Base-by-base conservation (phyloP, 1,139 yeast species). In the Scheffersomyces parashehatae region DNA sequence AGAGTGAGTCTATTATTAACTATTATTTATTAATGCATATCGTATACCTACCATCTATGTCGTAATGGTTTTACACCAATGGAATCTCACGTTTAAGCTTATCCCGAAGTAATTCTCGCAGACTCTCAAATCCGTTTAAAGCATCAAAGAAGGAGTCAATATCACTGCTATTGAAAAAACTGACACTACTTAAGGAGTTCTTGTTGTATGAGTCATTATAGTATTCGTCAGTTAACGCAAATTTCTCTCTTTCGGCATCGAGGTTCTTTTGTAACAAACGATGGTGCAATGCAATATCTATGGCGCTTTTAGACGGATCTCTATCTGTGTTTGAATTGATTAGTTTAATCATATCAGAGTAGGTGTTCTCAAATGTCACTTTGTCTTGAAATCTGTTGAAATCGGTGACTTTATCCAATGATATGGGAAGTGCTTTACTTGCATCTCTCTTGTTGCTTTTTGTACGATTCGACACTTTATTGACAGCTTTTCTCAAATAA, bases 211-310 rank as follows among this genome's bases (percentile, higher is more conserved):
- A 31, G 14, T 41, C 43, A 38, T 29, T 48, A 33, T 34, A 52
- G 36, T n/a, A 50, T 3, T 49, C 55, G 16, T 35, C 42, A 5
- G 39, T 47, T n/a, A 58, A 34, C 12, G 47, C 49, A 37, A 65
- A 64, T 28, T 60, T 35, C 26, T 47, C 44, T 14, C 43, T 41
- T 43, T 67, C 70, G 11, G 44, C 40, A 1, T 41, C 54, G 3
- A 64, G 12, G 36, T 60, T 62, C 44, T 66, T 67, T n/a, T 59
- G 55, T 3, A 64, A 39, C 6, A 66, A 52, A 16, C 51, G 47
- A 43, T 59, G 56, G 41, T 49, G 54, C 26, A 63, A 49, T 1
- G 64, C 47, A 13, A 62, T 50, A 38, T 66, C 70, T 28, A 66
- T 57, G 5, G 45, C 42, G 15, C 53, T 52, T 11, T 37, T 35